phyloP scores from a whole-genome alignment of 1,284 basidiomycete species.

The Papiliotrema fonsecae region DNA sequence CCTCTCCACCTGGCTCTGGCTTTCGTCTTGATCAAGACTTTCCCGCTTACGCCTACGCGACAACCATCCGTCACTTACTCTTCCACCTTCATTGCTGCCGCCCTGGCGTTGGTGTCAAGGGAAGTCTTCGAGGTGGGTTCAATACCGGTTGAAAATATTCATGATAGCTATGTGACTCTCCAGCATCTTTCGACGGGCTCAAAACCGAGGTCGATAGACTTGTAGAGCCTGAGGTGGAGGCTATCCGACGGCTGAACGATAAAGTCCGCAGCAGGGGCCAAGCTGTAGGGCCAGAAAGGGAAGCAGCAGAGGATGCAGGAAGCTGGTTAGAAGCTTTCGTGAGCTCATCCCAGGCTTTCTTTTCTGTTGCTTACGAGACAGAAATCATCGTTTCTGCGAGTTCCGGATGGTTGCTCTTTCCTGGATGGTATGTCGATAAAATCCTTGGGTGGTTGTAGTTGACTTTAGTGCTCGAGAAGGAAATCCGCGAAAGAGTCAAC shows the following conservation, averaged over 20 bases:
- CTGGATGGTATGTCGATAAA: no score
- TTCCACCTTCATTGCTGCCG: slow-evolving; percentile 22
- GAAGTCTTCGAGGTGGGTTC: slow-evolving; percentile 35
- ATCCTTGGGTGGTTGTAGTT: neutral
- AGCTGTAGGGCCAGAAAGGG: slow-evolving; percentile 9
- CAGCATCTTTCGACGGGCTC: slow-evolving; percentile 21
- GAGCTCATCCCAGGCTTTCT: no score
- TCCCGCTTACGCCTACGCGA: slow-evolving; percentile 13
- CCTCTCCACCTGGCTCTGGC: slow-evolving; percentile 37
- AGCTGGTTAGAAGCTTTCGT: slow-evolving; percentile 35
- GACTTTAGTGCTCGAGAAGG: slow-evolving; percentile 17
- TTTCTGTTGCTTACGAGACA: no score
- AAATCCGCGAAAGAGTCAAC: slow-evolving; percentile 29
- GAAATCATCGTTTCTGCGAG: no score
- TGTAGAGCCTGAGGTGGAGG: slow-evolving; percentile 18
- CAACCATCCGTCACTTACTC: slow-evolving; percentile 22
- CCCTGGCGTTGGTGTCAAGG: slow-evolving; percentile 29
- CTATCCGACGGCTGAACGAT: slow-evolving; percentile 13
- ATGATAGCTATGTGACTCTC: slow-evolving; percentile 24
- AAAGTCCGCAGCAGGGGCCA: slow-evolving; percentile 23
- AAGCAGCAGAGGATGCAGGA: slow-evolving; percentile 14
- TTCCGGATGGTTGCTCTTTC: slow-evolving; percentile 29
- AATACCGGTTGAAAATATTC: neutral
- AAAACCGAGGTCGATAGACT: slow-evolving; percentile 23
- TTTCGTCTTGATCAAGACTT: slow-evolving; percentile 27